phyloP scores from a whole-genome alignment of 1,284 basidiomycete genomes.

The Crepidotus sp. region DNA sequence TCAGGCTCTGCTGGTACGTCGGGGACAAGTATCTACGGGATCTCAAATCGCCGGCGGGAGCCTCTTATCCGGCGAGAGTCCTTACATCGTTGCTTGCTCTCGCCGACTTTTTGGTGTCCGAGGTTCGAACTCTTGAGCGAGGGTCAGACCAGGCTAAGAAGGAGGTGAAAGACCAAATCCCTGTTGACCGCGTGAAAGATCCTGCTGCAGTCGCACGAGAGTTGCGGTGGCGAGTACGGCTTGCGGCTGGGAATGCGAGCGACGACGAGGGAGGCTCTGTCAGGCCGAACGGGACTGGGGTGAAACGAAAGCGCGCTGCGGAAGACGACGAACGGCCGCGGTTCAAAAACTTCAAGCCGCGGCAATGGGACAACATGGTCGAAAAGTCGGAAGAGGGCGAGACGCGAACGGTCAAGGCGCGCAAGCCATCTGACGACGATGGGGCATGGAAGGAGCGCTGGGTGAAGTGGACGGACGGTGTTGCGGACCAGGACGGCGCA shows the following conservation, averaged over 20 bases:
- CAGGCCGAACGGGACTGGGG: constrained; percentile 25
- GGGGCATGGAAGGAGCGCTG: constrained; percentile 31
- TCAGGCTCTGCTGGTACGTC: constrained; percentile 84
- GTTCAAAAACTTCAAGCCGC: constrained; percentile 63
- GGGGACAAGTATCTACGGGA: constrained; percentile 71
- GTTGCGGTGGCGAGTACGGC: constrained; percentile 67
- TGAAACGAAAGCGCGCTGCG: constrained; percentile 49
- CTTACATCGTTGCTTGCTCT: constrained; percentile 65
- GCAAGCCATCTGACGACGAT: constrained; percentile 28
- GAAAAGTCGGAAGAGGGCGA: constrained; percentile 36
- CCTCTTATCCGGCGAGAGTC: constrained; percentile 56
- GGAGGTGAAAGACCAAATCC: constrained; percentile 73
- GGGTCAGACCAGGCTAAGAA: constrained; percentile 55
- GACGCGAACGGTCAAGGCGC: constrained; percentile 26
- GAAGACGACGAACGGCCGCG: constrained; percentile 23
- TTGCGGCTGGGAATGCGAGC: constrained; percentile 56
- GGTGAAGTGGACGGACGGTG: constrained; percentile 28
- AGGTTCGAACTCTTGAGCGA: constrained; percentile 62
- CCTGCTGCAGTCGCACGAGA: constrained; percentile 71
- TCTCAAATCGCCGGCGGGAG: constrained; percentile 43
- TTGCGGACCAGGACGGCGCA: constrained; percentile 32
- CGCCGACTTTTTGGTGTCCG: constrained; percentile 71
- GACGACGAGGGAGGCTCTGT: constrained; percentile 53
- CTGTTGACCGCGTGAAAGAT: constrained; percentile 73
- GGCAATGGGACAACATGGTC: constrained; percentile 48